phyloP scores from a whole-genome alignment of 2,329 filamentous ascomycete genomes.

The Hymenoscyphus repandus region DNA sequence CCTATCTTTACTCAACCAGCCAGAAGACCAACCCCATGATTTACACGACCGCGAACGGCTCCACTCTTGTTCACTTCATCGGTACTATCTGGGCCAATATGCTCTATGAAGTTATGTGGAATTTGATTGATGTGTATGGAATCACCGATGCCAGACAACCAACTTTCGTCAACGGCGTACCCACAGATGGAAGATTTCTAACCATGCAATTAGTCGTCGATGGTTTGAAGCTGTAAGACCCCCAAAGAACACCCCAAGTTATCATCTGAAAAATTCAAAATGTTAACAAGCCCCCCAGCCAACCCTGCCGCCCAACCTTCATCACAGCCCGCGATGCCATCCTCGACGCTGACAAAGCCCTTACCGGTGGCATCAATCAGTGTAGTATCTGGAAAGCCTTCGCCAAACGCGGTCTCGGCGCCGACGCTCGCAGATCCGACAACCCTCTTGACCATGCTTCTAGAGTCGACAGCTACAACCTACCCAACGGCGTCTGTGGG shows the following conservation, averaged over 20 bases:
- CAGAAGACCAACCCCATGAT: conserved; percentile 44
- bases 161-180: conserved; percentile 39
- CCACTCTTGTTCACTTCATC: conserved; percentile 40
- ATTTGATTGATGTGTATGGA: conserved; percentile 50
- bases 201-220: conserved; percentile 40
- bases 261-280: too few relatives aligned
- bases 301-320: conserved; percentile 52
- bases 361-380: conserved; percentile 45
- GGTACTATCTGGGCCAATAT: conserved; percentile 48
- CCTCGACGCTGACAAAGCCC: conserved; percentile 46
- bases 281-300: conserved; percentile 25
- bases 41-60: conserved; percentile 40
- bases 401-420: conserved; percentile 50
- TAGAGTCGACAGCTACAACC: conserved; percentile 10
- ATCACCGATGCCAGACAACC: conserved; percentile 41
- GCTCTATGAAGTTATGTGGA: conserved; percentile 54
- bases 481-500: conserved; percentile 10
- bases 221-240: conserved; percentile 40
- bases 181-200: conserved; percentile 45
- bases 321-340: conserved; percentile 49
- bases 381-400: conserved; percentile 51
- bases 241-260: background rate
- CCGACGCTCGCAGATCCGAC: conserved; percentile 6
- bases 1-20: conserved; percentile 47
- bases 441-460: conserved; percentile 3